Conservation (phyloP, 768 basidiomycete species). For the Boletus vermiculosoides region DNA sequence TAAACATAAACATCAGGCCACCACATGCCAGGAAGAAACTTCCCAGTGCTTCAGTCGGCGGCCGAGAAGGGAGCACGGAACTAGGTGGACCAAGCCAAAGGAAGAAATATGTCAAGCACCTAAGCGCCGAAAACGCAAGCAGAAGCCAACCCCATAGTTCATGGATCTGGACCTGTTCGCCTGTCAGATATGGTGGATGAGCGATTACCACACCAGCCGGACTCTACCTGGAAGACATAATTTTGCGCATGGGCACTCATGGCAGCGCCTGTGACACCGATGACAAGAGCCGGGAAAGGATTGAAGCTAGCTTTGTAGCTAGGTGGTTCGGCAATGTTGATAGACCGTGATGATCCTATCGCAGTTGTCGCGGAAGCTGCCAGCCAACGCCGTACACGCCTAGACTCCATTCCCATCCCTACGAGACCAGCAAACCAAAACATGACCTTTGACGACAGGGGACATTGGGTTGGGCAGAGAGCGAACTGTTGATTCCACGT, state of each 20-base stretch:
- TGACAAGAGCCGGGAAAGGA: conserved; percentile 89
- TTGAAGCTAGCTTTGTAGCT: conserved; percentile 82
- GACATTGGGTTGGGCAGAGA: not conserved
- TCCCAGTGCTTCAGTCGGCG: conserved; percentile 89
- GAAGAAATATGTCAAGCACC: conserved; percentile 93
- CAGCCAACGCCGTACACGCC: conserved; percentile 68
- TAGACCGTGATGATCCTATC: conserved; percentile 22
- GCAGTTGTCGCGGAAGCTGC: conserved; percentile 52
- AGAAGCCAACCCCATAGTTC: conserved; percentile 88
- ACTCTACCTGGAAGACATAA: conserved; percentile 80
- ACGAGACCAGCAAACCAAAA: conserved; percentile 92
- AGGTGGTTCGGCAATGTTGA: conserved; percentile 57
- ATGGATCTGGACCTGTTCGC: conserved; percentile 77
- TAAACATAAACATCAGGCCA: conserved; percentile 86
- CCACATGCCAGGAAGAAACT: conserved; percentile 87
- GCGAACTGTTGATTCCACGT: conserved; percentile 21
- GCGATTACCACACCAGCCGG: not conserved
- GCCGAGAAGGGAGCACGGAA: conserved; percentile 85
- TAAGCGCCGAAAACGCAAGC: conserved; percentile 69
- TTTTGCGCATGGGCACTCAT: conserved; percentile 92
- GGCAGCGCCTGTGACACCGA: conserved; percentile 89
- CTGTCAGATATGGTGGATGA: conserved; percentile 5
- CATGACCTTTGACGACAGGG: conserved; percentile 55
- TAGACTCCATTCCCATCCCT: conserved; percentile 88
- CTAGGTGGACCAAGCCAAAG: conserved; percentile 83